phyloP scores from a whole-genome alignment of 1,139 yeast species.

The Protomyces inundatus region DNA sequence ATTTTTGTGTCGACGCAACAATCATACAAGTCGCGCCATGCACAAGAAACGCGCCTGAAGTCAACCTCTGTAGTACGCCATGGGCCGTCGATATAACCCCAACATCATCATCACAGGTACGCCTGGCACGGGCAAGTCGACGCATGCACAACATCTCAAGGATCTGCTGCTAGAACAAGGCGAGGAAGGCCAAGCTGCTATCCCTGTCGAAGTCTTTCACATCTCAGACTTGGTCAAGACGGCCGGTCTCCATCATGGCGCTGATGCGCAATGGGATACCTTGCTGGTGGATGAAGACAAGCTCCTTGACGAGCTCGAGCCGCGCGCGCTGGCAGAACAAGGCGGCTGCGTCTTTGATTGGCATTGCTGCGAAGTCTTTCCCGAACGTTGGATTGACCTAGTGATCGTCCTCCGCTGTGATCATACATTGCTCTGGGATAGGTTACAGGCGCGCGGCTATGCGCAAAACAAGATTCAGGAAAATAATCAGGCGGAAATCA shows the following conservation, averaged over 20 bases:
- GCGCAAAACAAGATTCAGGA: conserved; percentile 78
- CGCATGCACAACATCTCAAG: conserved; percentile 65
- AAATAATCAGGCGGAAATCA: conserved; percentile 91
- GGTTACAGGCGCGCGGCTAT: conserved; percentile 65
- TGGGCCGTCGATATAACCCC: conserved; percentile 36
- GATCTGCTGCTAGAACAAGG: conserved; percentile 38
- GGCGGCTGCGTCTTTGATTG: conserved; percentile 92
- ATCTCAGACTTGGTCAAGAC: conserved; percentile 81
- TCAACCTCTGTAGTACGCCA: background rate
- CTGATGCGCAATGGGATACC: conserved; percentile 77
- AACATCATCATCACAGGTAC: conserved; percentile 92
- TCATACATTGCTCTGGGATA: conserved; percentile 63
- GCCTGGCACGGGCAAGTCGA: conserved; percentile 95
- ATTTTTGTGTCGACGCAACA: too few relatives aligned
- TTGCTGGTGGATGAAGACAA: conserved; percentile 88
- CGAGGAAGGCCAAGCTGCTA: background rate
- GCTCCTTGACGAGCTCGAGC: conserved; percentile 73
- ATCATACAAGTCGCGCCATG: too few relatives aligned
- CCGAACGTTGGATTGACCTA: conserved; percentile 83
- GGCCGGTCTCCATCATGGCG: conserved; percentile 71
- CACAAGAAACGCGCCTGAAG: too few relatives aligned
- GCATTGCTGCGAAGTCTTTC: conserved; percentile 96
- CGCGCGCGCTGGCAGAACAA: conserved; percentile 51
- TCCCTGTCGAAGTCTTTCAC: conserved; percentile 51
- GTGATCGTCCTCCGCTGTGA: conserved; percentile 84